Base-by-base conservation (phyloP, 1,284 basidiomycete species). In the Tilletiaria anomala region DNA sequence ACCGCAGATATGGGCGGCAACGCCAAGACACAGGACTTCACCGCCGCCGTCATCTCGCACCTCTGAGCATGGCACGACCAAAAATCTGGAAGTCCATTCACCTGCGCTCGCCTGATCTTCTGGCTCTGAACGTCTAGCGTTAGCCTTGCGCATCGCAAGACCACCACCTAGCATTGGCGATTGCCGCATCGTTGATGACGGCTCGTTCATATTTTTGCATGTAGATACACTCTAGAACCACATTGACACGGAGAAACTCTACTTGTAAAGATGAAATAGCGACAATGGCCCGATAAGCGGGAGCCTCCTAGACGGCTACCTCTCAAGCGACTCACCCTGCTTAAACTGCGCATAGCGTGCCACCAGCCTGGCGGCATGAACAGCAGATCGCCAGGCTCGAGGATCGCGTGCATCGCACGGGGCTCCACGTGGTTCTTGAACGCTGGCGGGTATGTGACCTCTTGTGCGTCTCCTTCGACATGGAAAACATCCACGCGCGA, bases 1-100 rank as follows among this genome's bases (percentile, higher is more conserved):
- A 97, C 91, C 21, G 82, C 85, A 45, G 91, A 99, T 69, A 85
- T 96, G 81, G 84, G 84, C 53, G 89, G 88, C 47, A 50, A 52
- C 42, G 53, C 58, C 42, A 60, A 58, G 46, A 62, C 63, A 11
- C 57, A 61, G 49, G 58, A 66, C 44, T 61, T 66, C 54, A 66
- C 63, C 35, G 47, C 58, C 49, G 63, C 63, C 20, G 58, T 66
- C 35, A 56, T 65, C 38, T 41, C 48, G 40, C 53, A 58, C 53
- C 51, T 62, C 34, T 60, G 40, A 46, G 15, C 26, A 29, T n/a
- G n/a, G n/a, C n/a, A n/a, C n/a, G n/a, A 15, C 18, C n/a, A n/a
- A n/a, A n/a, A n/a, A n/a, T n/a, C n/a, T n/a, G n/a, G n/a, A n/a
- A n/a, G n/a, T n/a, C n/a, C n/a, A n/a, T n/a, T n/a, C n/a, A n/a